Evolutionary conservation across 805 yeast genomes (phyloP), one percentile per base, ranked within the genome.

Genomic region (Lipomyces kockii): DNA sequence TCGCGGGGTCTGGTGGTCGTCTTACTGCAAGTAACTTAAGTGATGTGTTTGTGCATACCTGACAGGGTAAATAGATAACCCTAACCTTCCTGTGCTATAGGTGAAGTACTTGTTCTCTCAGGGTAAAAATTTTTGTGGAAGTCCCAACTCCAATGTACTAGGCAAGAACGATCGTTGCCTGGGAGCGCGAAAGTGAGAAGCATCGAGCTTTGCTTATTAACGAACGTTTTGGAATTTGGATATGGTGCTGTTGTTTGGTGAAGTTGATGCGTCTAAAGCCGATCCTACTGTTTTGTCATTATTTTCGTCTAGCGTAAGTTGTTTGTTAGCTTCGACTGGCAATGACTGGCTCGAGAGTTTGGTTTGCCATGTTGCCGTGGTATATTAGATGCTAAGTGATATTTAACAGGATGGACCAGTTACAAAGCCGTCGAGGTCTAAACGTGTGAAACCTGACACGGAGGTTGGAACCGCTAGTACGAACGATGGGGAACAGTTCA

Each of bases 271-370:
- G n/a, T 54, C 39, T 7, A 58, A 53, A 34, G 63, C 59, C 14
- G 67, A 67, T 43, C 54, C 43, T 22, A 9, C 61, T 2, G 68
- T 67, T n/a, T 63, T 57, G 43, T 35, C 60, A 7, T 46, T 67
- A 53, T 67, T 67, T 59, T 49, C 68, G 3, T 39, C 61, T 34
- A 32, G 63, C n/a, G 70, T 67, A 56, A 56, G 70, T 61, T 55
- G 25, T 52, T 11, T 60, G 20, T 35, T 57, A 17, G 49, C 27
- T 49, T 14, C 7, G 32, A 29, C 32, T 29, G 32, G 32, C 32
- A 29, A 29, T 29, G 32, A 35, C 46, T 14, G 17, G 51, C 55
- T 12, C 29, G 55, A 22, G 6, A 51, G 29, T 29, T 29, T 29
- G 32, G 32, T 5, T 29, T 29, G 32, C 32, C 7, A 17, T 37